Evolutionary conservation across 2,329 filamentous ascomycete species (phyloP).

Genomic region (Dothistroma pini): DNA sequence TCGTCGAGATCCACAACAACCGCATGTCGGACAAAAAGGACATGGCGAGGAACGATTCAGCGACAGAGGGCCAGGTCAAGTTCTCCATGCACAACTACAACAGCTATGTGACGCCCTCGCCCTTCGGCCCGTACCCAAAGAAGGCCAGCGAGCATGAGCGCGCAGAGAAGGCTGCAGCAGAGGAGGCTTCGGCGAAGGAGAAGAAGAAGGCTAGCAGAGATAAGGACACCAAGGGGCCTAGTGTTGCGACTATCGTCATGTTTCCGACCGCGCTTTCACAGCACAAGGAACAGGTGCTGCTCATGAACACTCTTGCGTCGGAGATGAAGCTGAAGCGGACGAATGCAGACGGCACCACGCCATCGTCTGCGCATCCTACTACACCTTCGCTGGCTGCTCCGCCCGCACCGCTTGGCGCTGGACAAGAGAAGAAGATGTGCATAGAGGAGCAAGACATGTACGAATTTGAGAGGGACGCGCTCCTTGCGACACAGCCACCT

Average conservation of each 20-base stretch:
- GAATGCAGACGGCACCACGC: slow-evolving; percentile 23
- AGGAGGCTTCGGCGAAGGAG: slow-evolving; percentile 44
- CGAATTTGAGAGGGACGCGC: slow-evolving; percentile 70
- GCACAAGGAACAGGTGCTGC: slow-evolving; percentile 70
- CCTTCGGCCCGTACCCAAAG: slow-evolving; percentile 68
- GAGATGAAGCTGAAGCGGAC: slow-evolving; percentile 49
- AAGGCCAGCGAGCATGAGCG: slow-evolving; percentile 34
- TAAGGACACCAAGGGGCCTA: slow-evolving; percentile 45
- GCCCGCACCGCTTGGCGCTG: background rate
- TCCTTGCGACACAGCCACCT: slow-evolving; percentile 68
- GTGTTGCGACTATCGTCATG: slow-evolving; percentile 73
- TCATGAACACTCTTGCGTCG: slow-evolving; percentile 63
- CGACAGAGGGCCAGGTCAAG: slow-evolving; percentile 57
- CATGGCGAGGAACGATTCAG: slow-evolving; percentile 42
- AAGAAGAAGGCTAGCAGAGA: slow-evolving; percentile 25
- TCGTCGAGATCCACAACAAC: slow-evolving; percentile 91
- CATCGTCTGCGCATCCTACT: slow-evolving; percentile 50
- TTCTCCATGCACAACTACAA: slow-evolving; percentile 94
- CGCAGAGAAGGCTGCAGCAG: slow-evolving; percentile 43
- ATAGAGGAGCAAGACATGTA: slow-evolving; percentile 70
- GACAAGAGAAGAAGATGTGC: slow-evolving; percentile 56
- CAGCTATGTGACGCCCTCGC: slow-evolving; percentile 82
- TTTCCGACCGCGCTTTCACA: slow-evolving; percentile 76
- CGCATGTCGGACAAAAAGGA: slow-evolving; percentile 57
- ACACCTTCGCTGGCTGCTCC: slow-evolving; percentile 52